phyloP scores from a whole-genome alignment of 306 rosid genomes.

The Sindora glabra region DNA sequence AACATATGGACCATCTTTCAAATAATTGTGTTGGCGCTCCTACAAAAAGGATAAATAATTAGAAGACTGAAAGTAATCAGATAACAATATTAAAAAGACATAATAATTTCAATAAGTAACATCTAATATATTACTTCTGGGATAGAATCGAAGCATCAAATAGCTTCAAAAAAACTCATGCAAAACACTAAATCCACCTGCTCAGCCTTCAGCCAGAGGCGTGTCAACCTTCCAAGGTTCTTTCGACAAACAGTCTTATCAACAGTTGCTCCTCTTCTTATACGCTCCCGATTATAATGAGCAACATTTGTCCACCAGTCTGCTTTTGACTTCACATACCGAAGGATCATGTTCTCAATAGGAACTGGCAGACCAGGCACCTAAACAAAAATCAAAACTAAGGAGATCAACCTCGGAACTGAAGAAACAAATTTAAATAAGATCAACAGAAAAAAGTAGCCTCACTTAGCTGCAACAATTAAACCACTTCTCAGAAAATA shows the following conservation, averaged over 20 bases:
- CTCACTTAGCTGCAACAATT: neutral
- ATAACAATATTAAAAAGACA: neutral
- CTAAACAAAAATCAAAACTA: conserved; percentile 20
- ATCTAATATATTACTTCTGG: too few relatives aligned
- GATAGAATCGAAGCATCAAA: too few relatives aligned
- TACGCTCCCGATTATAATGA: conserved; percentile 95
- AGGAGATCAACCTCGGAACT: neutral
- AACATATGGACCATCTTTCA: conserved; percentile 98
- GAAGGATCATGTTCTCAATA: conserved; percentile 97
- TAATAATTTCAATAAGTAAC: too few relatives aligned
- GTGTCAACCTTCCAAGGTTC: conserved; percentile 96
- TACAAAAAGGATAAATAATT: conserved; percentile 14
- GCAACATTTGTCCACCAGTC: conserved; percentile 99
- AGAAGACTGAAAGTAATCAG: too few relatives aligned
- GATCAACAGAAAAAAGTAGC: neutral
- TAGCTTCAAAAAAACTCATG: neutral
- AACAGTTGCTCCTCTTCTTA: conserved; percentile 98
- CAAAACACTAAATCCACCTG: conserved; percentile 48
- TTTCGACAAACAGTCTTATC: conserved; percentile 97
- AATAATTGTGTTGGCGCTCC: conserved; percentile 97
- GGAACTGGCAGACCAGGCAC: conserved; percentile 99
- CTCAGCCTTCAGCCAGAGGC: conserved; percentile 96
- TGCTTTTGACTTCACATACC: conserved; percentile 96
- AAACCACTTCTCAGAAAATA: too few relatives aligned
- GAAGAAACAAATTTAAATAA: neutral